Evolutionary conservation across 108 stramenopile species (phyloP), one percentile per base, ranked within the genome.

Genomic region (Nannochloropsis salina): DNA sequence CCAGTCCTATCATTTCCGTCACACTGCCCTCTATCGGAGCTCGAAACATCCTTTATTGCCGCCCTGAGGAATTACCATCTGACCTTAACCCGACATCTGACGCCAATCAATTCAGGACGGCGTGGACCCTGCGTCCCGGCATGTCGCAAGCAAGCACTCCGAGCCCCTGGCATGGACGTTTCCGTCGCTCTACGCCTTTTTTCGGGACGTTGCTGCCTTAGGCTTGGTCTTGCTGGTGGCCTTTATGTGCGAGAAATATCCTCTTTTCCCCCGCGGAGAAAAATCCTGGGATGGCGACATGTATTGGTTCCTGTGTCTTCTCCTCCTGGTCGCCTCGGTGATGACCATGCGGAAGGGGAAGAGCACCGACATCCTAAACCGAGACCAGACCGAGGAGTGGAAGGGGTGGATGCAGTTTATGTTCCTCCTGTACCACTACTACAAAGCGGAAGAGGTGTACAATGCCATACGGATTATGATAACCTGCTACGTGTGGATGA

Each of bases 341-440:
- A 84, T 89, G 18, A 89, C 89, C 41, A 74, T 90, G 6, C 88
- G 90, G 43, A 90, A 84, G 84, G 84, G 84, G n/a, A 89, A 89
- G 83, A 41, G 80, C 12, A 84, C 89, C 3, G 86, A 88, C 43
- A 89, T 98, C 40, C 91, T 98, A 20, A 97, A 97, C 92, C 93
- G 97, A 82, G 93, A 97, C 87, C 98, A 99, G 89, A 99, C 98
- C 0, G 97, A 98, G 86, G 98, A 99, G 88, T 99, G 98, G 98
- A 99, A 99, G 88, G 96, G 96, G 43, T 97, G 96, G 96, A 99
- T 99, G 98, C 97, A 98, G 92, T 96, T 95, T 87, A 95, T 96
- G 88, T 98, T 99, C 88, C 89, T 99, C 45, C 91, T 98, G 12
- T 99, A 97, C 92, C 97, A 99, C 84, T 99, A 99, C 92, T 96